These are phyloP conservation scores for Lactarius trivialis DNA, from an alignment of 768 basidiomycete genomes.

Conservation along the genomic window DNA sequence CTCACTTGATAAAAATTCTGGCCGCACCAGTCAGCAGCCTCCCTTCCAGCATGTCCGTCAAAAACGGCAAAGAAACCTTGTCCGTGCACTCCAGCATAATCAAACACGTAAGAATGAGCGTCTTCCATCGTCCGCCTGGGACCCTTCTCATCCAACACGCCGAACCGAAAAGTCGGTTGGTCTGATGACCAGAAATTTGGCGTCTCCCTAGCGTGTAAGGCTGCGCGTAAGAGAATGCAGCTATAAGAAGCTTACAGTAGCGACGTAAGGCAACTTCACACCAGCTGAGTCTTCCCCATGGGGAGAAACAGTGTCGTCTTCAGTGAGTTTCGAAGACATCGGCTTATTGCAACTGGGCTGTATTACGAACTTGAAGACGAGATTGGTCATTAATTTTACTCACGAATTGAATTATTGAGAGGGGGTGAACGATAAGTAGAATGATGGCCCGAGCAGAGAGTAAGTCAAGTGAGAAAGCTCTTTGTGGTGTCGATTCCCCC, in stretches of 20 bases:
- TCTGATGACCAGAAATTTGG: conserved; percentile 70
- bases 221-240: background rate
- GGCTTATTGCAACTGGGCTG: background rate
- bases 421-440: background rate
- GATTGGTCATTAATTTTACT: background rate
- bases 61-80: conserved; percentile 99
- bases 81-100: conserved; percentile 84
- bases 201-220: conserved; percentile 36
- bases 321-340: background rate
- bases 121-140: conserved; percentile 95
- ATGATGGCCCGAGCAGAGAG: background rate
- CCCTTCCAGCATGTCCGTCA: conserved; percentile 97
- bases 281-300: conserved; percentile 1
- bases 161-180: conserved; percentile 45
- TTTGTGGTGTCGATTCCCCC: background rate
- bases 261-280: conserved; percentile 16
- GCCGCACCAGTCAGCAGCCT: conserved; percentile 99
- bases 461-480: background rate
- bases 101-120: conserved; percentile 91
- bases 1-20: conserved; percentile 87
- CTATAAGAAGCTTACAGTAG: conserved; percentile 15
- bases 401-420: background rate
- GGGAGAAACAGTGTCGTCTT: conserved; percentile 6
- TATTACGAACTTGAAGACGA: background rate
- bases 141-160: conserved; percentile 80